These are phyloP conservation scores for Rhipidocladum racemiflorum DNA, from an alignment of 176 grass and related monocot species.

Conservation along the genomic window DNA sequence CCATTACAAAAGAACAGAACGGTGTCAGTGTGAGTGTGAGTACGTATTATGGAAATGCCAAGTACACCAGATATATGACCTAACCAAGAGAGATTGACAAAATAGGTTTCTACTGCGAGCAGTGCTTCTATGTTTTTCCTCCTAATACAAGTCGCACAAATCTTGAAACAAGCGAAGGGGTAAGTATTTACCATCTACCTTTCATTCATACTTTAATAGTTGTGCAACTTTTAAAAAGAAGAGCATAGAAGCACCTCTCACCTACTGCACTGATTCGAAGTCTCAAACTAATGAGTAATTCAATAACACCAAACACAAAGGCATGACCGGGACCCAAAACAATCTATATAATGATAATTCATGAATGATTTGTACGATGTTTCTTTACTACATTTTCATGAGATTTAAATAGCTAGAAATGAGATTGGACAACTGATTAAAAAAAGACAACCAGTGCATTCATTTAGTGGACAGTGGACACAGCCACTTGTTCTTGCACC, in stretches of 20 bases:
- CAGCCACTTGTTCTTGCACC: background rate
- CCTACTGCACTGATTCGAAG: background rate
- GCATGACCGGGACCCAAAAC: background rate
- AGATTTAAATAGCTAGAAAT: background rate
- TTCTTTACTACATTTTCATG: background rate
- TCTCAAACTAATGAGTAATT: background rate
- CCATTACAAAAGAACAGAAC: background rate
- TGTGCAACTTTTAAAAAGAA: no score
- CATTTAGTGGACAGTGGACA: background rate
- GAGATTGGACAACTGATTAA: background rate
- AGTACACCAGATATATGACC: background rate
- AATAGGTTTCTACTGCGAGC: slow-evolving; percentile 7
- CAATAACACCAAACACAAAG: background rate
- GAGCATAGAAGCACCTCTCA: no score
- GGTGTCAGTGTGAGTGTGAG: background rate
- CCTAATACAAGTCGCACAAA: no score
- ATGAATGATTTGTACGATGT: no score
- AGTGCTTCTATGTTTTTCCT: no score
- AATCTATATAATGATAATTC: background rate
- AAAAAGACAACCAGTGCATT: background rate
- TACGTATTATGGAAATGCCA: background rate
- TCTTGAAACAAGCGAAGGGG: no score
- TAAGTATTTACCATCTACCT: no score
- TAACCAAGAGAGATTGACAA: background rate
- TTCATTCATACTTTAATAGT: no score